Evolutionary conservation across 768 basidiomycete species (phyloP), one percentile per base, ranked within the genome.

Genomic region (Leucosporidium yakuticum): DNA sequence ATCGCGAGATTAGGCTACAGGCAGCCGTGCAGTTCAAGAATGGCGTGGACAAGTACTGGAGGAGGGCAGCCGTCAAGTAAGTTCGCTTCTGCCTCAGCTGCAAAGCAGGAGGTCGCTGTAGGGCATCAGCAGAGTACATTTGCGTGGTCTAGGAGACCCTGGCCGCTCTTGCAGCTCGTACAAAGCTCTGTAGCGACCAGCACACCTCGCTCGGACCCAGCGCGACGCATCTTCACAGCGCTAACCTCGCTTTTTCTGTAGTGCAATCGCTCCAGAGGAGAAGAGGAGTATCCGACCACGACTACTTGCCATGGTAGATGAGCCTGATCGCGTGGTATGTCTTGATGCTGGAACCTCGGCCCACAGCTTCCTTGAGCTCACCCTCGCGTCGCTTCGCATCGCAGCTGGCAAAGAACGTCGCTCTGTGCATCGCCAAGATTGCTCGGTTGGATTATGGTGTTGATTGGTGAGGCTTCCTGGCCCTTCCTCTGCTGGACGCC

Each of bases 11-110:
- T 60, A 85, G 91, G 51, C 84, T 88, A 73, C 88, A 89, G 77
- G 86, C 88, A 31, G 89, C 91, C 70, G 88, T 94, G 64, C 90
- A 91, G 75, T 88, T 93, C 81, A 94, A 94, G 80, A 94, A 93
- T 74, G 82, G 83, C 2, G 87, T 86, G 4, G 77, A 86, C 5
- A 79, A 79, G 59, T 87, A 89, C 74, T 95, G 92, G 92, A 82
- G 84, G 76, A 87, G 86, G 39, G 80, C 86, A 4, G 68, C 66
- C 0, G 19, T 31, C 11, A 31, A 70, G 74, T 73, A 20, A 39
- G 71, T 64, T 8, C 17, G 4, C 67, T 62, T 36, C 27, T 50
- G 31, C 23, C n/a, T 6, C 7, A 14, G 23, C 12, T 60, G 36
- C 31, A 32, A 23, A 12, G 55, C 19, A 32, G 12, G 1, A 4